phyloP scores from a whole-genome alignment of 495 filamentous ascomycete genomes.

The Podospora fimiseda region DNA sequence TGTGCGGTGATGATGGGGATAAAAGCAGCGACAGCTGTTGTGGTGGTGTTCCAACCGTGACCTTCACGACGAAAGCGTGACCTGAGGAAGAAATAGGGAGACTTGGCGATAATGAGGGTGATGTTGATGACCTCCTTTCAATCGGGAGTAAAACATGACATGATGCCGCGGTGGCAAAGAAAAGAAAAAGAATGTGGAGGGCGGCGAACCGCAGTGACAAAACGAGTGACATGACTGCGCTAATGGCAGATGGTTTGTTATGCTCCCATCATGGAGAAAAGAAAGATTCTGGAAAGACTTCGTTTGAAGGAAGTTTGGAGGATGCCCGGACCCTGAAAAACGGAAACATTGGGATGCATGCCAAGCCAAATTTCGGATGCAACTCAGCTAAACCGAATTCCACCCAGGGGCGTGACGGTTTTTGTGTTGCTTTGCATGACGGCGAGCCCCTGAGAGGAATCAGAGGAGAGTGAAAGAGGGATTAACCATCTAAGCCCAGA shows the following conservation, averaged over 20 bases:
- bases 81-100: constrained; percentile 10
- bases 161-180: constrained; percentile 6
- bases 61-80: constrained; percentile 13
- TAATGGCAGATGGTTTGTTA: constrained; percentile 1
- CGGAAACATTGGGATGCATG: neutral
- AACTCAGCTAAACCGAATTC: too few species aligned
- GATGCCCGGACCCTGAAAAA: neutral
- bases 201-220: constrained; percentile 13
- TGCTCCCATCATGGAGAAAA: constrained; percentile 1
- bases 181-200: constrained; percentile 7
- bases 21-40: constrained; percentile 13
- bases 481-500: too few species aligned
- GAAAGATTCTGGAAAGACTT: neutral
- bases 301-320: neutral
- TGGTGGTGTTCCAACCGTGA: constrained; percentile 12
- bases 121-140: too few species aligned
- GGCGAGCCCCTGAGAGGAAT: too few species aligned
- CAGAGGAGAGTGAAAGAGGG: too few species aligned
- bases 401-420: too few species aligned
- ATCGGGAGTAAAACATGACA: constrained; percentile 9
- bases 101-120: neutral
- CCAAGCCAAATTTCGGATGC: constrained; percentile 2
- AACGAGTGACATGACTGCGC: constrained; percentile 18
- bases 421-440: too few species aligned
- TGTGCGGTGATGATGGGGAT: constrained; percentile 13